Percentiles rank a stretch among this genome's conserved stretches.
Conservation (phyloP, 495 filamentous ascomycete genomes). For the Durotheca rogersii region DNA sequence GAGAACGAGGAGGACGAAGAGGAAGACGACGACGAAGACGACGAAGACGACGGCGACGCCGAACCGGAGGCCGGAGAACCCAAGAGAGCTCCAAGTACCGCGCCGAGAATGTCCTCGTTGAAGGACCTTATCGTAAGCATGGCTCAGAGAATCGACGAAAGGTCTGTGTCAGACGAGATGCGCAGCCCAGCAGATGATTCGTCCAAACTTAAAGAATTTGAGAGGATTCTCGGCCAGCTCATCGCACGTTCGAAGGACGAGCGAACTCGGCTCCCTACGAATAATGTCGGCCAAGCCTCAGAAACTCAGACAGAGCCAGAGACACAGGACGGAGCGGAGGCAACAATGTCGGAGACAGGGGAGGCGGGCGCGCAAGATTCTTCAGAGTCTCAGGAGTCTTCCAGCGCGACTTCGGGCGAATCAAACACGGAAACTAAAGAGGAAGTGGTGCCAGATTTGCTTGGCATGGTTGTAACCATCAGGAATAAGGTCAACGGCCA, state of each 20-base stretch:
- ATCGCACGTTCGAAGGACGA: conserved; percentile 33
- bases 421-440: conserved; percentile 10
- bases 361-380: conserved; percentile 5
- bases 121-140: conserved; percentile 33
- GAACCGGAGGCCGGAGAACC: conserved; percentile 29
- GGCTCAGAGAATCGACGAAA: conserved; percentile 26
- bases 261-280: conserved; percentile 24
- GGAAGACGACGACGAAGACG: conserved; percentile 29
- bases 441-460: conserved; percentile 41
- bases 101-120: conserved; percentile 24
- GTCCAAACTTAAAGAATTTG: conserved; percentile 41
- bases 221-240: conserved; percentile 42
- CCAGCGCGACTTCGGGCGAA: conserved; percentile 8
- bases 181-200: conserved; percentile 24
- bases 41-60: conserved; percentile 24
- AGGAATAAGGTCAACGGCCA: conserved; percentile 71
- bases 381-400: conserved; percentile 4
- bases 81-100: conserved; percentile 20
- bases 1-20: conserved; percentile 34
- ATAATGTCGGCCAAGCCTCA: conserved; percentile 10
- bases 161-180: conserved; percentile 19
- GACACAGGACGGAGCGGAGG: background rate
- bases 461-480: conserved; percentile 68
- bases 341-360: conserved; percentile 3
- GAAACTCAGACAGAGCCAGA: conserved; percentile 1